Evolutionary conservation across 2,329 filamentous ascomycete genomes (phyloP), one percentile per base, ranked within the genome.

Genomic region (Epichloe glyceriae): DNA sequence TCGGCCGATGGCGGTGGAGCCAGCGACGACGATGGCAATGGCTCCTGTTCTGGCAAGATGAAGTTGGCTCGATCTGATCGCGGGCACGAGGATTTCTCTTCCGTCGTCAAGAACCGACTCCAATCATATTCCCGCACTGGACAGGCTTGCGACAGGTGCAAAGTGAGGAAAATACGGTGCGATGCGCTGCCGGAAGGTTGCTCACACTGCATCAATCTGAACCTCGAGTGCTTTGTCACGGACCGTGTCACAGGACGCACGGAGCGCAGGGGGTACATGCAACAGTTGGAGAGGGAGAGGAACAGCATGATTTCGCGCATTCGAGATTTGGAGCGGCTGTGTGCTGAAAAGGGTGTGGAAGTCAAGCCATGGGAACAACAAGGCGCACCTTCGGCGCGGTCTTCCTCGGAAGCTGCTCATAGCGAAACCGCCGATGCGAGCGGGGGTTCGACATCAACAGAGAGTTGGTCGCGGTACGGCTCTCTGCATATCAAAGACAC

Each of bases 161-260:
- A 91, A 77, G 85, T 87, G 66, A 81, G 88, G 58, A 95, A 95
- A 69, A 94, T 94, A 60, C 81, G 86, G 62, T 94, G 88, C 73
- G 88, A 94, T 70, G 84, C 82, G 50, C 74, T 85, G 40, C 80
- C 85, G 34, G 83, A 86, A 57, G 88, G 87, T 55, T 95, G 88
- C 69, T 87, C 86, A 54, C 85, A 87, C 60, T 95, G 88, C 70
- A 71, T 80, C 58, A 82, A 85, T 66, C 85, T 86, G 63, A 82
- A 80, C 56, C 80, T 85, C 59, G 79, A 86, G 61, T 95, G 88
- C 69, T 83, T 80, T 68, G 89, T 89, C 50, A 95, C 88, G 52
- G 88, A 95, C 66, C 82, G 88, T 59, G 88, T 93, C 61, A 90
- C 86, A 3, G 86, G 88, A 52, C 83, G 85, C 55, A 87, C 88